These are phyloP conservation scores for Epicoccum nigrum DNA, from an alignment of 2,329 filamentous ascomycete genomes.

Conservation along the genomic window DNA sequence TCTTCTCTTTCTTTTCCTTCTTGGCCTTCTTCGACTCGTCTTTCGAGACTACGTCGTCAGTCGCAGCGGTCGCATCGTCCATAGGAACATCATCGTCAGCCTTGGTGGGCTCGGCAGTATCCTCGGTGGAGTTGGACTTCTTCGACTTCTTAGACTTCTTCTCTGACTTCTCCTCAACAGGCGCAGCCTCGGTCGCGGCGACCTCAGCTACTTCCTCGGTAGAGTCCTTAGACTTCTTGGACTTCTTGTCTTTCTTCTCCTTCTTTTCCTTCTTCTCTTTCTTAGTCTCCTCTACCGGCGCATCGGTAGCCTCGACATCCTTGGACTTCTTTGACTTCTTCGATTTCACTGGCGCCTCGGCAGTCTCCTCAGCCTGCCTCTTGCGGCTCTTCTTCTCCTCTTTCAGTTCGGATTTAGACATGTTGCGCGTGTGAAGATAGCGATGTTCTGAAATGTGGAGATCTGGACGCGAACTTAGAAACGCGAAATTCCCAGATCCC, in stretches of 20 bases:
- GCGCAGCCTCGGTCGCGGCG: slow-evolving; percentile 18
- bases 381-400: slow-evolving; percentile 45
- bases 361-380: slow-evolving; percentile 34
- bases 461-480: slow-evolving; percentile 6
- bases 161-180: slow-evolving; percentile 26
- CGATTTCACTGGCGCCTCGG: slow-evolving; percentile 18
- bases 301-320: slow-evolving; percentile 25
- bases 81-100: slow-evolving; percentile 25
- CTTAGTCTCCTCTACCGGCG: slow-evolving; percentile 25
- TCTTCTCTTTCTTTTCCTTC: slow-evolving; percentile 35
- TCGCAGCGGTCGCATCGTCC: slow-evolving; percentile 23
- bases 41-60: slow-evolving; percentile 18
- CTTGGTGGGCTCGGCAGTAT: slow-evolving; percentile 18
- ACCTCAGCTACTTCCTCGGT: slow-evolving; percentile 23
- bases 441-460: slow-evolving; percentile 17
- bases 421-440: slow-evolving; percentile 17
- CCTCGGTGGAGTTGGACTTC: slow-evolving; percentile 33
- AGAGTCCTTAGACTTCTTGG: slow-evolving; percentile 39
- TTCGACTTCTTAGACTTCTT: slow-evolving; percentile 32
- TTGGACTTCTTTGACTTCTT: slow-evolving; percentile 39
- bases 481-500: slow-evolving; percentile 21
- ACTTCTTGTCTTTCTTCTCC: slow-evolving; percentile 33
- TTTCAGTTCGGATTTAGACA: slow-evolving; percentile 33
- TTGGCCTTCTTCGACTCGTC: slow-evolving; percentile 34
- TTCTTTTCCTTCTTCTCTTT: slow-evolving; percentile 34